Evolutionary conservation across 2,329 filamentous ascomycete species (phyloP).

Genomic region (Colletotrichum shisoi): DNA sequence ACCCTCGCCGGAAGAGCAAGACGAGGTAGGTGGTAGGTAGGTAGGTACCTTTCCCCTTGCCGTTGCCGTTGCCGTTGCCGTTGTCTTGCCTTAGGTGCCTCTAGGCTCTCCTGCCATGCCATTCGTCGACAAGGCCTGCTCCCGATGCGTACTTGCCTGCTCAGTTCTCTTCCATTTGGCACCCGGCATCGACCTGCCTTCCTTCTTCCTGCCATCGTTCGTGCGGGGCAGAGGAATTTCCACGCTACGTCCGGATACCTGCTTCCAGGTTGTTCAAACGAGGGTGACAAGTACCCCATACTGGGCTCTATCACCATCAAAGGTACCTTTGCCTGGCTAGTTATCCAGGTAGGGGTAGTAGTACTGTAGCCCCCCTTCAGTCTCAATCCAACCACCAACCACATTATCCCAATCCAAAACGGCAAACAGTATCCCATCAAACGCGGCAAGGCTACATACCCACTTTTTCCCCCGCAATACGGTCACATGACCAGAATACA

Average conservation of each 20-base stretch:
- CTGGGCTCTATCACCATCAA: neutral
- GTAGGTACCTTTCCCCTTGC: neutral
- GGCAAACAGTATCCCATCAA: constrained; percentile 2
- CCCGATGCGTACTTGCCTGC: constrained; percentile 22
- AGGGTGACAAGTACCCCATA: neutral
- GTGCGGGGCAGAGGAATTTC: constrained; percentile 28
- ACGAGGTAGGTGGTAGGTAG: neutral
- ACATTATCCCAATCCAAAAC: too few relatives aligned
- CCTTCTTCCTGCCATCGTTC: constrained; percentile 17
- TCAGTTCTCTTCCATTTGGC: neutral
- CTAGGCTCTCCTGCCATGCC: constrained; percentile 11
- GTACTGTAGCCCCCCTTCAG: neutral
- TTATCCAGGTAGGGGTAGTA: too few relatives aligned
- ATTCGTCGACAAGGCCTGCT: constrained; percentile 20
- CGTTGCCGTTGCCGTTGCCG: constrained; percentile 18
- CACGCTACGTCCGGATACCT: neutral
- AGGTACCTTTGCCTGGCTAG: neutral
- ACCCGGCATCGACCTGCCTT: neutral
- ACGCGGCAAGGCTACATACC: too few relatives aligned
- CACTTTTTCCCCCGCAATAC: too few relatives aligned
- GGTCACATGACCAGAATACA: too few relatives aligned
- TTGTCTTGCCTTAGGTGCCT: neutral
- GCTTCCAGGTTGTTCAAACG: neutral
- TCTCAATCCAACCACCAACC: neutral
- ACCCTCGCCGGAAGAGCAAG: constrained; percentile 1